These are phyloP conservation scores for Lactarius deliciosus DNA, from an alignment of 768 basidiomycete genomes.

Conservation along the genomic window DNA sequence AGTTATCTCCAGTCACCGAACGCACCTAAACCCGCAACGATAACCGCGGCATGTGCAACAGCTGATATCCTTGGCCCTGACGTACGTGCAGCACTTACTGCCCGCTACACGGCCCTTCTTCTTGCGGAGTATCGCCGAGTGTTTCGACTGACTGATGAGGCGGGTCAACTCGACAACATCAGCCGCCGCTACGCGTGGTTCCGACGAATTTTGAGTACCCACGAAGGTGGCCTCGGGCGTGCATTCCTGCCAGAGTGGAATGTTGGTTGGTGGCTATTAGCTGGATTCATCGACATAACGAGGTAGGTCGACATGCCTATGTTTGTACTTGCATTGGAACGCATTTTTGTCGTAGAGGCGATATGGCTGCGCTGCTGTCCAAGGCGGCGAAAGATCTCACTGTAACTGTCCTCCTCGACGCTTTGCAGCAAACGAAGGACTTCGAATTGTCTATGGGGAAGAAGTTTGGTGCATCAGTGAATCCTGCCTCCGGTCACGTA, in stretches of 20 bases:
- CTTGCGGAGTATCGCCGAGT: conserved; percentile 96
- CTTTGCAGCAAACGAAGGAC: conserved; percentile 81
- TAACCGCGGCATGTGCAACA: conserved; percentile 84
- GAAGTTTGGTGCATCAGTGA: conserved; percentile 78
- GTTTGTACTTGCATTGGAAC: not conserved
- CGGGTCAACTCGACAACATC: conserved; percentile 94
- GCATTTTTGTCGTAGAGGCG: conserved; percentile 55
- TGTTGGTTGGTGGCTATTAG: conserved; percentile 75
- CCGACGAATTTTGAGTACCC: conserved; percentile 73
- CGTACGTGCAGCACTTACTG: conserved; percentile 75
- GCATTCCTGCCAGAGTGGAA: conserved; percentile 88
- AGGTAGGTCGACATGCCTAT: conserved; percentile 47
- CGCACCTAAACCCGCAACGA: conserved; percentile 51
- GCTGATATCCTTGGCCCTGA: conserved; percentile 88
- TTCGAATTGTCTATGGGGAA: conserved; percentile 81
- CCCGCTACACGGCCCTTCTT: conserved; percentile 86
- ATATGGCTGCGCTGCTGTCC: conserved; percentile 75
- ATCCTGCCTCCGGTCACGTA: conserved; percentile 25
- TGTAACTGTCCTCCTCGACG: conserved; percentile 80
- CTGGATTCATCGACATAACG: conserved; percentile 89
- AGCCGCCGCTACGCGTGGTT: conserved; percentile 96
- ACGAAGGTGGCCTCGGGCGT: conserved; percentile 83
- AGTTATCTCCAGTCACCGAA: conserved; percentile 80
- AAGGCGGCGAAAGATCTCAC: conserved; percentile 73
- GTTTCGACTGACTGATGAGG: conserved; percentile 90